These are phyloP conservation scores for Scenedesmus sp. DNA, from an alignment of 163 green algal genomes.

Conservation along the genomic window DNA sequence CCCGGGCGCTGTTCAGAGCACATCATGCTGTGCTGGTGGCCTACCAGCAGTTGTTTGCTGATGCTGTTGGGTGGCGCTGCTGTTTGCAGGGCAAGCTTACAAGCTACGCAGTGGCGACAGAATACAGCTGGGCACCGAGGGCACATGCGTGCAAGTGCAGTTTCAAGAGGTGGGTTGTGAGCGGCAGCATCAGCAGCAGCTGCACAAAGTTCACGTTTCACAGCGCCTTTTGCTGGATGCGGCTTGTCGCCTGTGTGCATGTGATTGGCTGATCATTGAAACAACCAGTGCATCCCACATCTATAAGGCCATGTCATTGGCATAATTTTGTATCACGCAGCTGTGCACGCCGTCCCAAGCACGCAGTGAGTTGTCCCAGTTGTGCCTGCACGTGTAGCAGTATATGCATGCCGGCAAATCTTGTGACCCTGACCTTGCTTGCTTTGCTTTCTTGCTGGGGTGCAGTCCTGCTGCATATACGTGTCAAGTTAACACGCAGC, in stretches of 20 bases:
- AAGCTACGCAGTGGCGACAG: conserved; percentile 15
- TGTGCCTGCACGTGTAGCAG: neutral
- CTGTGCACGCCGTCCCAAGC: neutral
- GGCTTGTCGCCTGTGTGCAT: neutral
- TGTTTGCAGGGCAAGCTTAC: conserved; percentile 24
- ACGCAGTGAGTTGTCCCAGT: no score
- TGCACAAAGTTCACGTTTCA: neutral
- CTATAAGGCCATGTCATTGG: neutral
- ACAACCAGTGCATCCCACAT: neutral
- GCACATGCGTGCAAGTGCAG: conserved; percentile 38
- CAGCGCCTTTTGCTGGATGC: neutral
- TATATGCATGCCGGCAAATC: neutral
- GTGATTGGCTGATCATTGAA: neutral
- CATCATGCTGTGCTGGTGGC: neutral
- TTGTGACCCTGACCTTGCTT: neutral
- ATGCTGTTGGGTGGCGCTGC: neutral
- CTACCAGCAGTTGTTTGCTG: neutral
- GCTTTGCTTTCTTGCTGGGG: neutral
- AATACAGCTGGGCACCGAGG: conserved; percentile 32
- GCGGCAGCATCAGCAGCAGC: conserved; percentile 9
- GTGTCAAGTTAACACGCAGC: neutral
- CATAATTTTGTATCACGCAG: neutral
- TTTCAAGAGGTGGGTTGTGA: neutral
- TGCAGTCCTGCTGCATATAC: no score
- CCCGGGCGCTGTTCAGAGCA: neutral